Base-by-base conservation (phyloP, 192 early-diverging fungal species). In the Umbelopsis ramanniana region DNA sequence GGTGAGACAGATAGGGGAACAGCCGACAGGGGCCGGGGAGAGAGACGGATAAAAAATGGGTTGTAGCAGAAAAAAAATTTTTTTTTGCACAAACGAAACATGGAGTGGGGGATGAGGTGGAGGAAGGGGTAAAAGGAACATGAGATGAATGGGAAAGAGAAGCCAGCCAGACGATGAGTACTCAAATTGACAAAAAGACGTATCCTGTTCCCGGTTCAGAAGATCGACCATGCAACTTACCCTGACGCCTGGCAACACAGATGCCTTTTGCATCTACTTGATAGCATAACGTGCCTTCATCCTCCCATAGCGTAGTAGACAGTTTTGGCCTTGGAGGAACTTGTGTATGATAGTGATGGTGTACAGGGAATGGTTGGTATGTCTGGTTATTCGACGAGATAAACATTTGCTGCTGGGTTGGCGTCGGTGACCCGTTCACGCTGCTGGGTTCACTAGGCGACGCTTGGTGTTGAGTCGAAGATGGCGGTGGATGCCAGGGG, bases 201-300 rank as follows among this genome's bases (percentile, higher is more conserved):
- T 12, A 43, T 12, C 1, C 6, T 2, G 40, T 43, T 43, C 40
- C 6, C 40, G 40, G 40, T 22, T 21, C 10, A 46, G 74, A 53
- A 24, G 38, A 47, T 52, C 43, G 24, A 45, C 35, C 54, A 50
- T 46, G 46, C 9, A 71, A 46, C 63, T 75, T 70, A 79, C 78
- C 78, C 72, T 83, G 73, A 66, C 88, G 84, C 77, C 88, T 79
- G 21, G 88, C 85, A 46, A 89, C 85, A 66, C 87, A 89, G 23
- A 88, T 85, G 6, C 87, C 87, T 76, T 83, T 77, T 24, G 82
- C 86, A 72, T 89, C 87, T 63, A 89, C 84, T 76, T 89, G 88
- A 75, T 88, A 89, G 53, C 85, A 86, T 55, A 89, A 69, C n/a
- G 88, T 89, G 46, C 82, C 81, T 80, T 89, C 88, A 81, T 89